Conservation (phyloP, 768 basidiomycete genomes). For the Termitomyces sp. region DNA sequence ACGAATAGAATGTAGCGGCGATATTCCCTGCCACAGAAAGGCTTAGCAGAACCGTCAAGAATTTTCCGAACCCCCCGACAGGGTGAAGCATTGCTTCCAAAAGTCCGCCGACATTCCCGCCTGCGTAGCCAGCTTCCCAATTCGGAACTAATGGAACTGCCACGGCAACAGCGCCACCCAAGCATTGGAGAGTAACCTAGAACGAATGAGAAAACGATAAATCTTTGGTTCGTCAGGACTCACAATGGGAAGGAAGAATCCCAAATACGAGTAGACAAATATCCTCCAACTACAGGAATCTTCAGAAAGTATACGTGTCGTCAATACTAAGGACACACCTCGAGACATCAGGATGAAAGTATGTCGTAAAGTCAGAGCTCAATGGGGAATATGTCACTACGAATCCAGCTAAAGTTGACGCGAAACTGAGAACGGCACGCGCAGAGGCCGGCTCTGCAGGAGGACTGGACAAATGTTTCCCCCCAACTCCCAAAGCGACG, state of each 20-base stretch:
- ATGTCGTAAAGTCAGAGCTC: conserved; percentile 73
- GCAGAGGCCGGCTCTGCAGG: conserved; percentile 53
- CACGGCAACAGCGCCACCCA: conserved; percentile 66
- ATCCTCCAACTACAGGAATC: conserved; percentile 49
- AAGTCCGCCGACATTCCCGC: conserved; percentile 66
- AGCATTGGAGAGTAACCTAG: conserved; percentile 39
- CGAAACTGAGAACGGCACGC: conserved; percentile 56
- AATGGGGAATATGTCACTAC: conserved; percentile 59
- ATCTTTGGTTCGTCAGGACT: conserved; percentile 3
- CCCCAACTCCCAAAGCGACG: conserved; percentile 70
- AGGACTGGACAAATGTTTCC: conserved; percentile 57
- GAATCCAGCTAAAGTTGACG: conserved; percentile 70
- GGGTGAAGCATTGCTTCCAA: conserved; percentile 71
- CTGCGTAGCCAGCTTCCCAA: conserved; percentile 58
- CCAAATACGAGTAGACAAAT: conserved; percentile 67
- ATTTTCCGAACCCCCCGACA: conserved; percentile 68
- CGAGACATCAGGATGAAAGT: conserved; percentile 56
- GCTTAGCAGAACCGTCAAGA: conserved; percentile 76
- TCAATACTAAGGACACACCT: conserved; percentile 32
- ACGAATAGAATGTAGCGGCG: conserved; percentile 79
- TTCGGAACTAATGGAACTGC: conserved; percentile 51
- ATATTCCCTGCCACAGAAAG: conserved; percentile 82
- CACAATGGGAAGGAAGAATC: conserved; percentile 60
- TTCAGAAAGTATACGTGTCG: neutral
- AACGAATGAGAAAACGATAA: neutral